phyloP scores from a whole-genome alignment of 352 stramenopile species.

The Globisporangium barbulae region DNA sequence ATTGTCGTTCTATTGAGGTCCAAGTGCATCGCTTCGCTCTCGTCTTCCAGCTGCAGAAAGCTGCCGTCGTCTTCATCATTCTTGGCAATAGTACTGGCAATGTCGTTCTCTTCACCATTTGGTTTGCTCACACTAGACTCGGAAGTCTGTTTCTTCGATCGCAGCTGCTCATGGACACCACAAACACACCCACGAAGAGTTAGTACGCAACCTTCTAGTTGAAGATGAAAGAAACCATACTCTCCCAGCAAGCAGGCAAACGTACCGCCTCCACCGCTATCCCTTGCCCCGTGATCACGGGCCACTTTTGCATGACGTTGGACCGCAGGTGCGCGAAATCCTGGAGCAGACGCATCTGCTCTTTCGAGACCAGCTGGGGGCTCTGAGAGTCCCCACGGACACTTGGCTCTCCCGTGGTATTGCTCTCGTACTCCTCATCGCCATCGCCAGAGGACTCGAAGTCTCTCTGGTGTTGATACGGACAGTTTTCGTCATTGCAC shows the following conservation, averaged over 20 bases:
- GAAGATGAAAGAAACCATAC: background rate
- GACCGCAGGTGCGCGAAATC: conserved; percentile 36
- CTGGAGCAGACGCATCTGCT: conserved; percentile 34
- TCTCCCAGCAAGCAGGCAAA: background rate
- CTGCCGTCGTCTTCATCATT: conserved; percentile 2
- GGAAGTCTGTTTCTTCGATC: background rate
- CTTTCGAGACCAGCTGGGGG: conserved; percentile 10
- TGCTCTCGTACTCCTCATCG: conserved; percentile 6
- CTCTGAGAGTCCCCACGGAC: background rate
- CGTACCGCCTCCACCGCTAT: background rate
- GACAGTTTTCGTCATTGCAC: conserved; percentile 73
- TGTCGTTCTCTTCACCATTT: background rate
- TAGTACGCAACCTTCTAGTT: background rate
- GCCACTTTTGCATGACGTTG: conserved; percentile 40
- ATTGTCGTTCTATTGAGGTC: background rate
- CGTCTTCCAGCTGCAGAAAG: conserved; percentile 15
- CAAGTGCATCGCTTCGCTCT: conserved; percentile 1
- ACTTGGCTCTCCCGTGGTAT: background rate
- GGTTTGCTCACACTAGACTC: background rate
- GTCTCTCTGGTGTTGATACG: conserved; percentile 62
- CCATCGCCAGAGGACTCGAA: conserved; percentile 22
- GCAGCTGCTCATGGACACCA: background rate
- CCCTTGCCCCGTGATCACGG: conserved; percentile 26
- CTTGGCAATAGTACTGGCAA: background rate
- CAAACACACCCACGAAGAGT: background rate